Evolutionary conservation across 2,329 filamentous ascomycete genomes (phyloP), one percentile per base, ranked within the genome.

Genomic region (Phaeosphaeriaceae sp.): DNA sequence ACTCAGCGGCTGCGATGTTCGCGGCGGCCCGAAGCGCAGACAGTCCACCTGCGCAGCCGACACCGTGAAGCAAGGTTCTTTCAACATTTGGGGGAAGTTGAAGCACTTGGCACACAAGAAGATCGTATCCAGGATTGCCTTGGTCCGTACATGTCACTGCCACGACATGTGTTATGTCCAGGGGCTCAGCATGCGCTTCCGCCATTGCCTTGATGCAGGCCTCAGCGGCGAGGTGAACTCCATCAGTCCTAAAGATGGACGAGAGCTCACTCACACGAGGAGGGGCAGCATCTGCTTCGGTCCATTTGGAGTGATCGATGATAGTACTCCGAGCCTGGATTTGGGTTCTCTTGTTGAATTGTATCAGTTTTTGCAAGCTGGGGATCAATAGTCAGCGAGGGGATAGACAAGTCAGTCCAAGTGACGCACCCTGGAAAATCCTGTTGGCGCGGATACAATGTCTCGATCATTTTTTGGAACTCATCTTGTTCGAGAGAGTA

Each of bases 1-100:
- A 82, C 57, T 88, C 84, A 1, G 88, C 88, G 13, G 89, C 77
- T 1, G 88, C 89, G 20, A 91, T 78, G 66, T 89, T 89, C 1
- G 88, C 88, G 0, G 86, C 89, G n/a, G 59, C 54, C 1, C 73
- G 63, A 44, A 72, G 52, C 10, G 72, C 65, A 17, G 76, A 69
- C 4, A 79, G 63, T 1, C 78, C 78, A 17, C 78, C 77, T 1
- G 78, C 78, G 40, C 78, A 80, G 0, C 78, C 78, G 0, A 79
- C 74, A 13, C 78, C 78, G 19, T 76, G 67, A 1, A 80, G 60
- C 0, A 80, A 65, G 1, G 68, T 69, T 15, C 76, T 62, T 21
- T 79, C 72, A 4, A 75, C 75, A 10, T 64, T 61, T n/a, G 58
- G 42, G 11, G 42, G 54, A 9, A 80, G 59, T 0, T 69, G 62